phyloP scores from a whole-genome alignment of 352 stramenopile genomes.

The Phytophthora chlamydospora region DNA sequence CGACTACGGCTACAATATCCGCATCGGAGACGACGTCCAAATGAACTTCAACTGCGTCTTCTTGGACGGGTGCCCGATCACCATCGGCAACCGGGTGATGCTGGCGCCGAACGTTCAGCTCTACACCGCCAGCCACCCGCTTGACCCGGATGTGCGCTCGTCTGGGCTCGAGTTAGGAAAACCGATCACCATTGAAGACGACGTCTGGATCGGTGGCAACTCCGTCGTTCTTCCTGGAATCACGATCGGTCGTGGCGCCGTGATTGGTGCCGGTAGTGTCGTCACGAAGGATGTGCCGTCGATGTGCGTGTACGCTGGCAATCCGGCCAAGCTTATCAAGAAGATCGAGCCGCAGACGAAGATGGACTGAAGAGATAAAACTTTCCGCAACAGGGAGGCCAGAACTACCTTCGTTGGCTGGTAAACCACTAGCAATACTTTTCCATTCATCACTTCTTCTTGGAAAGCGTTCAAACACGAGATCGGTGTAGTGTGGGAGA shows the following conservation, averaged over 20 bases:
- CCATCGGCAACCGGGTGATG: slow-evolving; percentile 72
- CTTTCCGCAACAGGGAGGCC: neutral
- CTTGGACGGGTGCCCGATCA: slow-evolving; percentile 77
- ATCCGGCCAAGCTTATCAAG: slow-evolving; percentile 80
- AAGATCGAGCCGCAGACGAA: slow-evolving; percentile 36
- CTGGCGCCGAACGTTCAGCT: slow-evolving; percentile 76
- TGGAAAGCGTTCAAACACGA: too few species aligned
- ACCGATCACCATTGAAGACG: slow-evolving; percentile 76
- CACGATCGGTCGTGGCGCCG: slow-evolving; percentile 55
- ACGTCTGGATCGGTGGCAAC: slow-evolving; percentile 85
- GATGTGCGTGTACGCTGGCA: slow-evolving; percentile 66
- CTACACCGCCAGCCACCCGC: slow-evolving; percentile 76
- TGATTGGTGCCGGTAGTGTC: slow-evolving; percentile 81
- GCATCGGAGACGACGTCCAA: slow-evolving; percentile 66
- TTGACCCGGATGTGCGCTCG: slow-evolving; percentile 49
- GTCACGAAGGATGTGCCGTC: slow-evolving; percentile 80
- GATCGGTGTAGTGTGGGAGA: too few species aligned
- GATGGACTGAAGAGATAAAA: slow-evolving; percentile 2
- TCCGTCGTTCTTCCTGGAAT: slow-evolving; percentile 67
- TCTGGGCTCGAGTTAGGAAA: slow-evolving; percentile 55
- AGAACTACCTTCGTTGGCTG: too few species aligned
- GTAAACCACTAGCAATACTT: too few species aligned
- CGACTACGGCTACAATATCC: slow-evolving; percentile 89
- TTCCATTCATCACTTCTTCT: too few species aligned
- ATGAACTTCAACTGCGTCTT: slow-evolving; percentile 90